phyloP scores from a whole-genome alignment of 441 rosid genomes.

The Erysimum pusillum region DNA sequence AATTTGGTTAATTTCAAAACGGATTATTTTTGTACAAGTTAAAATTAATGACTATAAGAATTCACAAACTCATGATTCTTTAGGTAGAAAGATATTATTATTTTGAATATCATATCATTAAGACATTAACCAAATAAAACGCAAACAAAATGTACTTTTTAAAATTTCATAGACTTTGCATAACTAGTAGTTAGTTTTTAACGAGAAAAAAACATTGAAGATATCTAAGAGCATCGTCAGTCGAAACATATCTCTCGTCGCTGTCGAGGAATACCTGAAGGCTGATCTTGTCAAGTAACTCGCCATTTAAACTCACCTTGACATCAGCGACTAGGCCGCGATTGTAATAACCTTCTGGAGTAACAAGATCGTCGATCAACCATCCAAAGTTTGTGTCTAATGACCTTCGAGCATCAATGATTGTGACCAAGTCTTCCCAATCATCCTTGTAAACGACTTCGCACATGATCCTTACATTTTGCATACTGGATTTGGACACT shows the following conservation, averaged over 20 bases:
- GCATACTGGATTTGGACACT: not conserved
- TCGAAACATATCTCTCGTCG: not conserved
- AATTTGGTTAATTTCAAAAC: not conserved
- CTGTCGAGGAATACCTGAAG: not conserved
- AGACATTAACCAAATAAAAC: not conserved
- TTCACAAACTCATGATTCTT: not conserved
- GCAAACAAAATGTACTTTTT: not conserved
- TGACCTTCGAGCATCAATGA: not conserved
- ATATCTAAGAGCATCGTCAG: not conserved
- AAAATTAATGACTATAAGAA: not conserved
- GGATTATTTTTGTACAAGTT: conserved; percentile 9
- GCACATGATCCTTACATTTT: not conserved
- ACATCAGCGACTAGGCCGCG: not conserved
- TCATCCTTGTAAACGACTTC: not conserved
- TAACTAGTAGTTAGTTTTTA: not conserved
- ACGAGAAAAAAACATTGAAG: not conserved
- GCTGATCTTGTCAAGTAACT: not conserved
- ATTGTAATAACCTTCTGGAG: not conserved
- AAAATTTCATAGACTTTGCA: not conserved
- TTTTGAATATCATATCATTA: not conserved
- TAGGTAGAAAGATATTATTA: not conserved
- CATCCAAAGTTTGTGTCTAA: not conserved
- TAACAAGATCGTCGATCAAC: not conserved
- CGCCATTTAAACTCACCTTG: not conserved
- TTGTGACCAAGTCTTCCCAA: not conserved